Conservation (phyloP, 257 asterid genomes). For the Solanum neorickii region DNA sequence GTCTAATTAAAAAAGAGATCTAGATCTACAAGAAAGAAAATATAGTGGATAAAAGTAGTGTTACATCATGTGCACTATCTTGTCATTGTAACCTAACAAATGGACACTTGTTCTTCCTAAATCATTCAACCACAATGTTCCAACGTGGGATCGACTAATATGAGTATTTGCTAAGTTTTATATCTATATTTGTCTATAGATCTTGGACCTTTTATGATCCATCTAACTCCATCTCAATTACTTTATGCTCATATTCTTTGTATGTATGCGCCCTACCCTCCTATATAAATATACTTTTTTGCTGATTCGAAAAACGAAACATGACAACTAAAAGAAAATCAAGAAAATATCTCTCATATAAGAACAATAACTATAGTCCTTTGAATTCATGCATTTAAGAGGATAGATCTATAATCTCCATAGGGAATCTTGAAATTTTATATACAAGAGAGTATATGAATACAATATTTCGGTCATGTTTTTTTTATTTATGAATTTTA, state of each 20-base stretch:
- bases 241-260: neutral
- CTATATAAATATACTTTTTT: too few species aligned
- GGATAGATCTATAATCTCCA: neutral
- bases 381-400: neutral
- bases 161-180: neutral
- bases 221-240: neutral
- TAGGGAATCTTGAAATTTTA: neutral
- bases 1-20: neutral
- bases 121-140: neutral
- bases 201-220: neutral
- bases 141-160: neutral
- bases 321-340: fast-evolving
- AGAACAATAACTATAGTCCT: neutral
- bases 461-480: neutral
- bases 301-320: fast-evolving
- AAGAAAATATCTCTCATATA: fast-evolving
- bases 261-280: neutral
- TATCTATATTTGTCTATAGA: neutral
- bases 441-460: neutral
- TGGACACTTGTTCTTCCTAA: neutral
- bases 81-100: neutral
- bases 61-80: neutral
- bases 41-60: neutral
- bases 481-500: neutral
- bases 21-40: neutral